These are phyloP conservation scores for Endoconidiophora polonica DNA, from an alignment of 2,329 filamentous ascomycete genomes.

Conservation along the genomic window DNA sequence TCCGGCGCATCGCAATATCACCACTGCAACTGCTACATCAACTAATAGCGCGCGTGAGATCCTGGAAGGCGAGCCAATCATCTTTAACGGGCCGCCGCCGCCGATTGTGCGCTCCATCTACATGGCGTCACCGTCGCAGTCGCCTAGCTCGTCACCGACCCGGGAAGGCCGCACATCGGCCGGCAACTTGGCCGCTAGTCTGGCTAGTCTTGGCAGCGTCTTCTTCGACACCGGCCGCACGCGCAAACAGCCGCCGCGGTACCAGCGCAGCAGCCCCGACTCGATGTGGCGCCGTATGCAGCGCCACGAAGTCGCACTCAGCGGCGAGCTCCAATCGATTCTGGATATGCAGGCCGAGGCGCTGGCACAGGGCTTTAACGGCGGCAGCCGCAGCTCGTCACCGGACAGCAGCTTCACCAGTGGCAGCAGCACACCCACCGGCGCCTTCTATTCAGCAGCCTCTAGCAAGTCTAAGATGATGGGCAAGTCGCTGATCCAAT, in stretches of 20 bases:
- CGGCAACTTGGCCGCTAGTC: slow-evolving; percentile 11
- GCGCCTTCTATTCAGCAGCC: slow-evolving; percentile 24
- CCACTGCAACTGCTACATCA: not conserved
- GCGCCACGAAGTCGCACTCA: slow-evolving; percentile 28
- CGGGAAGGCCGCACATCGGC: slow-evolving; percentile 3
- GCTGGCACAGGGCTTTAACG: slow-evolving; percentile 7
- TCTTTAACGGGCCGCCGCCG: slow-evolving; percentile 34
- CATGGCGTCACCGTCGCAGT: slow-evolving; percentile 15
- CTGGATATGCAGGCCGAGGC: slow-evolving; percentile 32
- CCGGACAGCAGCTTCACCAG: slow-evolving; percentile 16
- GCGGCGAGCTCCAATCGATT: slow-evolving; percentile 30
- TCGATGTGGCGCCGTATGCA: slow-evolving; percentile 31
- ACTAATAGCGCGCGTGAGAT: slow-evolving; percentile 4
- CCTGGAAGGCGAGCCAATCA: slow-evolving; percentile 17
- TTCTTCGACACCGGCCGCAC: slow-evolving; percentile 22
- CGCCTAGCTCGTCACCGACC: slow-evolving; percentile 12
- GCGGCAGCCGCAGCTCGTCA: not conserved
- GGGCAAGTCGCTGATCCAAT: slow-evolving; percentile 26
- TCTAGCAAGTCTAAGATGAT: slow-evolving; percentile 25
- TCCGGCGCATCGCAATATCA: not conserved
- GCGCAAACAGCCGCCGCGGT: slow-evolving; percentile 16
- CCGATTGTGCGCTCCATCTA: slow-evolving; percentile 31
- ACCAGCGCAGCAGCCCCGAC: slow-evolving; percentile 20
- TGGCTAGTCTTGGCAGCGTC: slow-evolving; percentile 19
- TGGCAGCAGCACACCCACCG: slow-evolving; percentile 27